Evolutionary conservation across 768 basidiomycete genomes (phyloP), one percentile per base, ranked within the genome.

Genomic region (Phylloporus sp.): DNA sequence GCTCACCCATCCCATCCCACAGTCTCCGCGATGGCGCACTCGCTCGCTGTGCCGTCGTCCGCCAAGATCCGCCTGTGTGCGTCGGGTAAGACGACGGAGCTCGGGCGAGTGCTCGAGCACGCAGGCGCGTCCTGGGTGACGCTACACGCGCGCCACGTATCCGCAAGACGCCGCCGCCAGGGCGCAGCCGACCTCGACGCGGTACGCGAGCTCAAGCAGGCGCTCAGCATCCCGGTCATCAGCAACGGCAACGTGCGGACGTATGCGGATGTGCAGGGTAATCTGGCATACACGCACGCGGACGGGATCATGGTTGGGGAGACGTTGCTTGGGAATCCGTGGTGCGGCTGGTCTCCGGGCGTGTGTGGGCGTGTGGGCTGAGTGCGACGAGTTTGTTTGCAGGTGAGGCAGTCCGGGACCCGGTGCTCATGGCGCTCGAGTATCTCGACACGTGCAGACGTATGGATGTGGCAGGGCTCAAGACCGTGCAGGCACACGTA

Each of bases 271-370:
- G 64, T 90, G 12, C 64, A 67, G 53, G 62, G 63, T 23, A 89
- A 90, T 61, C 62, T 76, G 45, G 61, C 66, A 27, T 71, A 70
- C 41, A 88, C 87, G 4, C 72, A 76, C 15, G 86, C 86, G 39
- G 82, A 87, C 58, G 89, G 89, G 9, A 63, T 85, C 49, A 91
- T 91, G 89, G 85, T 90, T 2, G 89, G 86, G 9, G 88, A 91
- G 62, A 79, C 80, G n/a, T 68, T 91, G 29, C 72, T 89, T 5
- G 80, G 78, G 16, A 89, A 91, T 68, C 87, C 88, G 28, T 83
- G 80, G 88, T 89, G 54, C 43, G 38, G 2, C 20, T 9, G 3
- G 18, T 12, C 11, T 11, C 6, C n/a, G 16, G 4, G 10, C 12
- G 38, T 2, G 38, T 23, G 8, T 3, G 20, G 20, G 4, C n/a